These are phyloP conservation scores for Salix exigua DNA, from an alignment of 345 rosid species.

Conservation along the genomic window DNA sequence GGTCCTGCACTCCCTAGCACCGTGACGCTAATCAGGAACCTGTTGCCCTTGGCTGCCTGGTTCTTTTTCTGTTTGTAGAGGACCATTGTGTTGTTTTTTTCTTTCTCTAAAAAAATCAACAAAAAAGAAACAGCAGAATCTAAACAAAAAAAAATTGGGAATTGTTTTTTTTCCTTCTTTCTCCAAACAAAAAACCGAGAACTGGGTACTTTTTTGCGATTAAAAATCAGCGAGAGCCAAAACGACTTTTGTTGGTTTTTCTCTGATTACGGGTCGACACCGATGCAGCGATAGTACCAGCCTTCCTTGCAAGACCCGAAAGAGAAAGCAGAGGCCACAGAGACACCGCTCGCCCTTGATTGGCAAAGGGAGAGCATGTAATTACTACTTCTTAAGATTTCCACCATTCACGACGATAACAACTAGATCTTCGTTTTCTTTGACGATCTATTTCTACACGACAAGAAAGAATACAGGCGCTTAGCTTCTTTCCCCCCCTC, in stretches of 20 bases:
- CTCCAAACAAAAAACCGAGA: background rate
- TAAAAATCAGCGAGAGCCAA: background rate
- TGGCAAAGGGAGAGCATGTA: slow-evolving; percentile 82
- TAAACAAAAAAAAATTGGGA: slow-evolving; percentile 7
- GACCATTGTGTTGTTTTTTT: slow-evolving; percentile 41
- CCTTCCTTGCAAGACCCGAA: slow-evolving; percentile 99
- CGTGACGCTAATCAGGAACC: slow-evolving; percentile 70
- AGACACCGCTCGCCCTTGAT: slow-evolving; percentile 76
- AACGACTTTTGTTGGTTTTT: background rate
- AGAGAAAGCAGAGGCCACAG: slow-evolving; percentile 55
- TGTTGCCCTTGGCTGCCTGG: slow-evolving; percentile 53
- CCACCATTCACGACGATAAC: slow-evolving; percentile 88
- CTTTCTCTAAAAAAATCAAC: background rate
- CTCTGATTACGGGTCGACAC: slow-evolving; percentile 74
- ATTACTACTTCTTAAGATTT: slow-evolving; percentile 46
- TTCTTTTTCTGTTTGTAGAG: slow-evolving; percentile 84
- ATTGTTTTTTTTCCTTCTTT: background rate
- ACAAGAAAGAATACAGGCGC: background rate
- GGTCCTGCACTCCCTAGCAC: slow-evolving; percentile 96
- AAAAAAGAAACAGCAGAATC: slow-evolving; percentile 7
- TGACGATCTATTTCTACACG: background rate
- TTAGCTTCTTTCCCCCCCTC: background rate
- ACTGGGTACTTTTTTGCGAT: background rate
- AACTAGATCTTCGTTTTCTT: slow-evolving; percentile 2
- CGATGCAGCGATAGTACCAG: slow-evolving; percentile 99